Base-by-base conservation (phyloP, 2,329 filamentous ascomycete species). In the Pseudocercospora cruenta region DNA sequence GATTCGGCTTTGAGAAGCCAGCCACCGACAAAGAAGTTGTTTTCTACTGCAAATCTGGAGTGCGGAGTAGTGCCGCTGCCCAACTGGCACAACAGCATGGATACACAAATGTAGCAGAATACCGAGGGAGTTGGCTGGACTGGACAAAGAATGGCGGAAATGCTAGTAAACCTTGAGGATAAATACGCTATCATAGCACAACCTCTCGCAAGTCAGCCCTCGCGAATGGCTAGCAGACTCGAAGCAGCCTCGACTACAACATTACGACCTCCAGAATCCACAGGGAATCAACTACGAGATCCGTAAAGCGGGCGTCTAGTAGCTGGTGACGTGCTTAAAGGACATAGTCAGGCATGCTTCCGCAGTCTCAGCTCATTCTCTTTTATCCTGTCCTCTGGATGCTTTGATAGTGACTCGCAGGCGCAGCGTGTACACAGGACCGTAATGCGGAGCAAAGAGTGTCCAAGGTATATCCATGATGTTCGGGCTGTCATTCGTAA, bases 31-130 rank as follows among this genome's bases (percentile, higher is more conserved):
- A 78, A 58, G 78, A 82, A 66, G 73, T 97, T 14, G 85, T 98
- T 3, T 95, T 98, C 75, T 98, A 97, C 79, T 99, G 95, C 81
- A 96, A 93, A 82, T 90, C 94, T 0, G 95, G 95, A 1, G 92
- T 98, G 69, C 85, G 95, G 76, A 93, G 92, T 72, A 83, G 85
- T 54, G 87, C 91, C 0, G 94, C 94, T 6, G 93, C 93, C 6
- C 84, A 86, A 70, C 79, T 97, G 78, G 95, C 95, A 31, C 83
- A 84, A 72, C 86, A 91, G 76, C 90, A 89, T 1, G 94, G 94
- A 9, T 98, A 91, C 85, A 79, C 81, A 58, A 86, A 85, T 7
- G 87, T 91, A 0, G 87, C 87, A 21, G 91, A 93, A 80, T 94
- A 92, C 75, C 82, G 84, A 1, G 91, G 91, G 1, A 91, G 89